These are phyloP conservation scores for Colletotrichum sp. DNA, from an alignment of 2,329 filamentous ascomycete species.

Conservation along the genomic window DNA sequence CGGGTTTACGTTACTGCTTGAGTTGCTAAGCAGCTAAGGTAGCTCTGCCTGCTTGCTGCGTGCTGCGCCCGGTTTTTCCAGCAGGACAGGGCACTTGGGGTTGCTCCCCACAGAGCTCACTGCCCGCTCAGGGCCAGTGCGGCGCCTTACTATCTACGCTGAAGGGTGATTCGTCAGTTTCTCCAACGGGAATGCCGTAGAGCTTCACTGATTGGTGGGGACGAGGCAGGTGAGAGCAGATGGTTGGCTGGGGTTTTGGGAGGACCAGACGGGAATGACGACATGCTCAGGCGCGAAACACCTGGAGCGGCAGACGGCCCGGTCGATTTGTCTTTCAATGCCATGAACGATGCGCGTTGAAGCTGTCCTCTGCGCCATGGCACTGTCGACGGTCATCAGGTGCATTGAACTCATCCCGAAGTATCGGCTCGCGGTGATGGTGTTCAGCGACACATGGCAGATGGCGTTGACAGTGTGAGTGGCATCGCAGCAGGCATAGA, in stretches of 20 bases:
- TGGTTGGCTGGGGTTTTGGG: not conserved
- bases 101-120: not conserved
- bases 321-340: not conserved
- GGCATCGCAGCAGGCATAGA: not conserved
- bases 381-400: not conserved
- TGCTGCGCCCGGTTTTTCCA: slow-evolving; percentile 16
- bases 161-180: not conserved
- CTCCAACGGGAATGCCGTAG: not conserved
- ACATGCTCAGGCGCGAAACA: not conserved
- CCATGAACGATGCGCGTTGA: not conserved
- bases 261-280: not conserved
- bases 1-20: not conserved
- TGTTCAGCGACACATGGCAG: not conserved
- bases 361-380: not conserved
- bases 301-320: not conserved
- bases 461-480: not conserved
- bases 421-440: not conserved
- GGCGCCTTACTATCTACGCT: not conserved
- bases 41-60: not conserved
- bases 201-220: not conserved
- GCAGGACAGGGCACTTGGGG: not conserved
- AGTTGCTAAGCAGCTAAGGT: not conserved
- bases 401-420: not conserved
- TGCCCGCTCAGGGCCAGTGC: not conserved
- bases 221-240: not conserved